These are phyloP conservation scores for Leptographium procerum DNA, from an alignment of 2,329 filamentous ascomycete genomes.

Conservation along the genomic window DNA sequence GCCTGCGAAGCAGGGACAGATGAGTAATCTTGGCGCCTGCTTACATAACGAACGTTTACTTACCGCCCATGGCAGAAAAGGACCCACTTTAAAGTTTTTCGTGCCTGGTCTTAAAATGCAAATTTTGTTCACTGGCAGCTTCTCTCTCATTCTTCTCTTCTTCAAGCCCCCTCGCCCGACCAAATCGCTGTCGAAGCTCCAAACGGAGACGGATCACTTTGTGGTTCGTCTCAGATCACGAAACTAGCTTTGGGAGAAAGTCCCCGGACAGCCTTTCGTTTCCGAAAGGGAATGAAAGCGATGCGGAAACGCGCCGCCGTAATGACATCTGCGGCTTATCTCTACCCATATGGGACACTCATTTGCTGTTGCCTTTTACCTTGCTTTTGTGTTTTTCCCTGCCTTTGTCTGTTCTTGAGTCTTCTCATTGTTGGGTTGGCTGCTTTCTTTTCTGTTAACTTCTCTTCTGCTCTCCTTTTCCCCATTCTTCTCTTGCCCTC, in stretches of 20 bases:
- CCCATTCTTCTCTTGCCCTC: neutral
- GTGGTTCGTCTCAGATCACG: slow-evolving; percentile 21
- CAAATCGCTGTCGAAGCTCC: slow-evolving; percentile 99
- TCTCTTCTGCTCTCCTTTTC: slow-evolving; percentile 10
- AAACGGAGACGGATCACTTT: slow-evolving; percentile 56
- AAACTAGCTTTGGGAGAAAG: slow-evolving; percentile 97
- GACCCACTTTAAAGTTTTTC: neutral
- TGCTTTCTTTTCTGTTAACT: neutral
- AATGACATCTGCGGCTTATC: slow-evolving; percentile 93
- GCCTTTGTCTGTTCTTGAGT: neutral
- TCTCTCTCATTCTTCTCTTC: slow-evolving; percentile 18
- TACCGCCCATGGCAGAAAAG: neutral
- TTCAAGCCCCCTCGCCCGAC: slow-evolving; percentile 76
- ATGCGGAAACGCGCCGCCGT: slow-evolving; percentile 99
- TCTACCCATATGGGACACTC: slow-evolving; percentile 32
- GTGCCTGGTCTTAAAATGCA: neutral
- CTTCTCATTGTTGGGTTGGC: neutral
- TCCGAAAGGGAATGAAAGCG: slow-evolving; percentile 22
- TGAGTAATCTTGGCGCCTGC: neutral
- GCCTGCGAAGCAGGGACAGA: neutral
- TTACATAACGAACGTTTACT: neutral
- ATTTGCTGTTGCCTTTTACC: neutral
- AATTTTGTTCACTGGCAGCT: slow-evolving; percentile 4
- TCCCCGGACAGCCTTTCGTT: slow-evolving; percentile 69
- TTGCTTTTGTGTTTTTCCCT: neutral